phyloP scores from a whole-genome alignment of 106 monocot species.

The Vanilla planifolia region DNA sequence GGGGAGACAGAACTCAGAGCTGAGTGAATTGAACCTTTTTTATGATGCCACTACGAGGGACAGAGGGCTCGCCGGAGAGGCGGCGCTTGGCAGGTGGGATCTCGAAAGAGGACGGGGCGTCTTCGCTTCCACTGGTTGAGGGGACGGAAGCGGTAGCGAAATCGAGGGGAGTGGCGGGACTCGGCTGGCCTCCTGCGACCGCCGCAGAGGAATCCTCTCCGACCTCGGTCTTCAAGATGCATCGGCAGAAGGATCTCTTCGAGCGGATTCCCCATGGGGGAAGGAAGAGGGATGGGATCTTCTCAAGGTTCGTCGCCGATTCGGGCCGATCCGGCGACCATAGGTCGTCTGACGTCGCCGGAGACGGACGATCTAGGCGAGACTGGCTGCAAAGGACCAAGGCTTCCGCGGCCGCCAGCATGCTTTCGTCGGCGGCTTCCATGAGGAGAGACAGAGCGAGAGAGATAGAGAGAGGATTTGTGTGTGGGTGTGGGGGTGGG shows the following conservation, averaged over 20 bases:
- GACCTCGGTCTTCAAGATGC: background rate
- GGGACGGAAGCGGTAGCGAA: background rate
- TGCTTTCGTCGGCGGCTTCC: background rate
- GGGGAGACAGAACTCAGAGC: no score
- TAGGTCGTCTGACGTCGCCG: no score
- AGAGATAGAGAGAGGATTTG: background rate
- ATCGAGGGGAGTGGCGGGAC: conserved; percentile 7
- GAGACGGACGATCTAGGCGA: background rate
- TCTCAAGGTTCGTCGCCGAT: background rate
- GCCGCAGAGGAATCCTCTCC: background rate
- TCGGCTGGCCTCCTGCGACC: background rate
- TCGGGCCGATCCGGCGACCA: background rate
- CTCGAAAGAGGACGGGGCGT: background rate
- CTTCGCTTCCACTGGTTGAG: conserved; percentile 4
- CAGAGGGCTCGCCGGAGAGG: background rate
- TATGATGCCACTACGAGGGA: background rate
- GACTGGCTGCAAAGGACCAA: background rate
- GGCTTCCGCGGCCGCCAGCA: background rate
- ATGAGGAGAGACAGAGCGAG: background rate
- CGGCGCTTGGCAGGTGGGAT: conserved; percentile 1
- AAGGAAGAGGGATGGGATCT: background rate
- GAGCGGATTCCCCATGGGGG: conserved; percentile 2
- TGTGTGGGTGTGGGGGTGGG: background rate
- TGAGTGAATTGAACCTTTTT: background rate
- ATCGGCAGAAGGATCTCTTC: background rate